Conservation (phyloP, 129 eudicot genomes). For the Flaveria linearis region DNA sequence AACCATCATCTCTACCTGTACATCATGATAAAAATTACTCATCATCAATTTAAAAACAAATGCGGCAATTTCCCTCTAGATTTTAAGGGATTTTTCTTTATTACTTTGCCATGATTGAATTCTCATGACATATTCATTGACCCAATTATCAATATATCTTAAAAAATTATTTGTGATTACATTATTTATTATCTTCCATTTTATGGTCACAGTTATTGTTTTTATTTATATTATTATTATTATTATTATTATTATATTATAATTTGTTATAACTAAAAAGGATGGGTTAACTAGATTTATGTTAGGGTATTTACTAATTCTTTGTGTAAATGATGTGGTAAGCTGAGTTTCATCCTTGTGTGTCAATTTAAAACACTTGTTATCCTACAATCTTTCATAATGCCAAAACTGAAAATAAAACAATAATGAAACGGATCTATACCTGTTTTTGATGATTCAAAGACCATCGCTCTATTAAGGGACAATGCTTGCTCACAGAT, state of each 20-base stretch:
- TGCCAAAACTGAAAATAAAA: slow-evolving; percentile 9
- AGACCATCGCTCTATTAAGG: slow-evolving; percentile 65
- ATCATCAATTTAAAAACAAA: background rate
- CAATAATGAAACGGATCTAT: background rate
- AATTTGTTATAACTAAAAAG: background rate
- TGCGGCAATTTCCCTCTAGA: background rate
- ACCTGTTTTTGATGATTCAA: slow-evolving; percentile 93
- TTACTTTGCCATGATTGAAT: background rate
- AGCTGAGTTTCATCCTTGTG: background rate
- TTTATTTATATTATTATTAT: no score
- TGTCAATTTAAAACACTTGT: background rate
- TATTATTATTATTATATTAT: no score
- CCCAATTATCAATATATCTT: no score
- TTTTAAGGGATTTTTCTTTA: background rate
- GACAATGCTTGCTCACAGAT: slow-evolving; percentile 67
- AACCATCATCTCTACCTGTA: slow-evolving; percentile 81
- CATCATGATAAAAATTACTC: slow-evolving; percentile 7
- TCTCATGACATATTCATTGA: background rate
- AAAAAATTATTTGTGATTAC: no score
- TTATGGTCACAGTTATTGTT: no score
- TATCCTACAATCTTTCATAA: slow-evolving; percentile 13
- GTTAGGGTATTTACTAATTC: background rate
- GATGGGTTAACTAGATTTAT: background rate
- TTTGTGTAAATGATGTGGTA: background rate
- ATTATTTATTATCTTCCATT: no score